Conservation (phyloP, 2,329 filamentous ascomycete genomes). For the Aspergillus persii region DNA sequence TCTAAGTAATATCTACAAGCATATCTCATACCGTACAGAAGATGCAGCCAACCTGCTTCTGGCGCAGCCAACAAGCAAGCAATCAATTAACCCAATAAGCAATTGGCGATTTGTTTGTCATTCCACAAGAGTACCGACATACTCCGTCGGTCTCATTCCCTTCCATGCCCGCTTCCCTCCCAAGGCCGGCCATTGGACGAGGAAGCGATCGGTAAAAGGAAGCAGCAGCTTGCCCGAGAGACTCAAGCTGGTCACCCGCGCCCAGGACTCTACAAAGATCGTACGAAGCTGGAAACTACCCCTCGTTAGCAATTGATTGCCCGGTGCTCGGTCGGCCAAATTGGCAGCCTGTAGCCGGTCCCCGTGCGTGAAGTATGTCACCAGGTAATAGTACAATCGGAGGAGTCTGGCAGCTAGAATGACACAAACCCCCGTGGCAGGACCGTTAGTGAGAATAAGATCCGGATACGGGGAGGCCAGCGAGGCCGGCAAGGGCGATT, state of each 20-base stretch:
- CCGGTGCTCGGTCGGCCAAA: constrained; percentile 10
- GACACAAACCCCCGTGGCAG: constrained; percentile 80
- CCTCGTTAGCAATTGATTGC: constrained; percentile 26
- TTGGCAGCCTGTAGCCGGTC: neutral
- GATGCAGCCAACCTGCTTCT: no score
- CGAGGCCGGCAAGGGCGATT: constrained; percentile 21
- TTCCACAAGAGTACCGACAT: constrained; percentile 38
- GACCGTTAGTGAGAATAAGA: constrained; percentile 81
- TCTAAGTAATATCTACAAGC: neutral
- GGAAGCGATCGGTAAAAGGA: constrained; percentile 69
- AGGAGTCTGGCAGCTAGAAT: constrained; percentile 57
- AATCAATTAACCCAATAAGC: neutral
- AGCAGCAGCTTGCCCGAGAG: constrained; percentile 77
- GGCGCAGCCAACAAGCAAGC: neutral
- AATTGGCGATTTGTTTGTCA: constrained; percentile 15
- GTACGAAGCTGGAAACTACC: constrained; percentile 60
- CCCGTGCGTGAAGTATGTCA: constrained; percentile 9
- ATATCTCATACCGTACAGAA: neutral
- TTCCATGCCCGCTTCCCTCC: constrained; percentile 45
- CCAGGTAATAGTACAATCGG: constrained; percentile 47
- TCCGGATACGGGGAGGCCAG: constrained; percentile 58
- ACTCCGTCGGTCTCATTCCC: constrained; percentile 39
- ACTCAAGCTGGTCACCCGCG: constrained; percentile 77
- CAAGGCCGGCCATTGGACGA: constrained; percentile 76
- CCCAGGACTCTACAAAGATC: constrained; percentile 91